Evolutionary conservation across 371 early-diverging fungal genomes (phyloP), one percentile per base, ranked within the genome.

Genomic region (Zopfochytrium polystomum): DNA sequence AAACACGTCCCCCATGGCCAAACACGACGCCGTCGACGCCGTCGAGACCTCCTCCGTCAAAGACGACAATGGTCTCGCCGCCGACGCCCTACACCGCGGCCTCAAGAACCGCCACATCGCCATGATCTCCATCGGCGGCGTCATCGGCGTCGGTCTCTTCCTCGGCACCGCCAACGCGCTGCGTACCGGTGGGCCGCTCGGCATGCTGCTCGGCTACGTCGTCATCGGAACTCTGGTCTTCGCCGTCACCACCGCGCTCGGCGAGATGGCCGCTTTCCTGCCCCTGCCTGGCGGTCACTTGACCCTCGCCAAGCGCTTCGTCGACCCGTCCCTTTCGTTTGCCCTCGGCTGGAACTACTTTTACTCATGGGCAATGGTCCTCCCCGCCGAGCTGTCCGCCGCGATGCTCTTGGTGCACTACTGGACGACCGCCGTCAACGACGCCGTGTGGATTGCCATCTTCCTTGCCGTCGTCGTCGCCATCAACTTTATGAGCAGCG

Each of bases 271-370:
- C 5, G 87, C 91, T 0, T 79, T 78, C 55, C 85, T 91, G 46
- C 93, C 93, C 23, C 85, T 89, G 9, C 75, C 89, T 2, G 93
- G 91, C 31, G 83, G 87, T 9, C 90, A 91, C 73, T 84, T 85
- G 66, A 85, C 86, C 54, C 90, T 85, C 69, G 90, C 87, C 26
- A 70, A 80, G 6, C 87, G 91, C 26, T 92, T 91, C 52, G 80
- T 87, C 46, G 90, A 90, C 59, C 87, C 88, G 7, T 83, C 91
- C 7, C 79, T 90, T 35, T 90, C 90, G 0, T 90, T 90, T 64
- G 80, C 89, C 32, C 77, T 89, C 43, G 86, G 87, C 4, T 86
- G 83, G 85, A 84, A 84, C 67, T 86, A 90, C 31, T 90, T 90
- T 85, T 77, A 79, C 62, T 84, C 84, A 60, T 90, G 91, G 90